phyloP scores from a whole-genome alignment of 2,329 filamentous ascomycete genomes.

The Xylaria sp. region DNA sequence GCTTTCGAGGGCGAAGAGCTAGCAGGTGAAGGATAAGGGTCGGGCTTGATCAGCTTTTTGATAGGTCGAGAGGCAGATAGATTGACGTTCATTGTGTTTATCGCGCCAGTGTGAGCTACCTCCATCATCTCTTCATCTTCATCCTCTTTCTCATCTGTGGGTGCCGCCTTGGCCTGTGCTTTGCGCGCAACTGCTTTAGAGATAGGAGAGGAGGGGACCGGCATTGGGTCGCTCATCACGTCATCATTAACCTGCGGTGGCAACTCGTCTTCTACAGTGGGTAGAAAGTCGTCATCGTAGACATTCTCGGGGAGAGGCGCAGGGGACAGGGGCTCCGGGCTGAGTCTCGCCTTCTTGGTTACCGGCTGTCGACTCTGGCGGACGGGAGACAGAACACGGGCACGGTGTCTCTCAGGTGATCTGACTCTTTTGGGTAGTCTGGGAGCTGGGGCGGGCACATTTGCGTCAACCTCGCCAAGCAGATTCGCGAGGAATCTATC shows the following conservation, averaged over 20 bases:
- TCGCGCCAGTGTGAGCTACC: conserved; percentile 78
- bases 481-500: conserved; percentile 87
- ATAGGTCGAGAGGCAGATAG: conserved; percentile 82
- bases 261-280: conserved; percentile 69
- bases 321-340: conserved; percentile 61
- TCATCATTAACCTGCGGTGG: conserved; percentile 57
- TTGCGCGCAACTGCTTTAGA: conserved; percentile 82
- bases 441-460: conserved; percentile 66
- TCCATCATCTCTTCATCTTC: conserved; percentile 89
- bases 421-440: conserved; percentile 72
- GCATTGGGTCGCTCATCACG: conserved; percentile 86
- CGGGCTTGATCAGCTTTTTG: conserved; percentile 77
- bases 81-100: conserved; percentile 80
- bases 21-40: conserved; percentile 74
- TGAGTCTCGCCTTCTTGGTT: conserved; percentile 67
- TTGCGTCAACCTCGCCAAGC: conserved; percentile 87
- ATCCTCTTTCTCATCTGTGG: conserved; percentile 72
- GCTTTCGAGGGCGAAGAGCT: conserved; percentile 80
- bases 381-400: conserved; percentile 82
- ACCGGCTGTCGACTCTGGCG: conserved; percentile 63
- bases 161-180: conserved; percentile 61
- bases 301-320: conserved; percentile 63
- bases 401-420: conserved; percentile 80
- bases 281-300: conserved; percentile 68
- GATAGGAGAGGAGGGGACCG: conserved; percentile 79